Conservation (phyloP, 306 rosid species). For the Fragaria vesca region DNA sequence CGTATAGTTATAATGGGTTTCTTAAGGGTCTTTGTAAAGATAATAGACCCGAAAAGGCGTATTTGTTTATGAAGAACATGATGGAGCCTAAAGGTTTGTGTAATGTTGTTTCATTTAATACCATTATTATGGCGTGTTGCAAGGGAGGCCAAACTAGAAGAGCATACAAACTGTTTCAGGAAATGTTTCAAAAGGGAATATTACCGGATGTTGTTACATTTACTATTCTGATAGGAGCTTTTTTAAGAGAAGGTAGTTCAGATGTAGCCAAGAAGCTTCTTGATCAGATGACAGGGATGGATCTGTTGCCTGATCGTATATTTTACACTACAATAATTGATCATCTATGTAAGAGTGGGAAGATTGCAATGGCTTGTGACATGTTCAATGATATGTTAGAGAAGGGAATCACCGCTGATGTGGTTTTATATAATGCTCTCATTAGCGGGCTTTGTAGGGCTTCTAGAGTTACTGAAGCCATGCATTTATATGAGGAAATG, state of each 20-base stretch:
- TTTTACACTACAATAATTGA: constrained; percentile 68
- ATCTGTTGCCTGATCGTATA: constrained; percentile 58
- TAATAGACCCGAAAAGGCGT: constrained; percentile 60
- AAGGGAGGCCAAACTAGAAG: constrained; percentile 45
- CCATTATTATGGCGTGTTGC: constrained; percentile 63
- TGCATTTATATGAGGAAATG: constrained; percentile 77
- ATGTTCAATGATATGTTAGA: constrained; percentile 71
- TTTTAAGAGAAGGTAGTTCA: constrained; percentile 63
- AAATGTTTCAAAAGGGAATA: constrained; percentile 72
- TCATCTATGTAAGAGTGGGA: constrained; percentile 61
- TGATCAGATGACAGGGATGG: constrained; percentile 59
- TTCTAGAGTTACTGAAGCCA: constrained; percentile 56
- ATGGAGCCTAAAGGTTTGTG: constrained; percentile 67
- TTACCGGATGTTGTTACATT: constrained; percentile 75
- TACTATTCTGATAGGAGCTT: constrained; percentile 67
- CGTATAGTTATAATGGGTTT: constrained; percentile 73
- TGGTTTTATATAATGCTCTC: constrained; percentile 79
- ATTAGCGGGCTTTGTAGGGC: constrained; percentile 82
- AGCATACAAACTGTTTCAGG: constrained; percentile 70
- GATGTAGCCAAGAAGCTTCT: constrained; percentile 60
- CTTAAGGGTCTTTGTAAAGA: constrained; percentile 75
- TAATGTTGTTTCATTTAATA: constrained; percentile 81
- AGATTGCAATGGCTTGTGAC: constrained; percentile 54
- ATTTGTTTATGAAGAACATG: constrained; percentile 50
- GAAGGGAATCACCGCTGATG: constrained; percentile 69